Conservation (phyloP, 208 protist genomes). For the Blechomonas ayalai region DNA sequence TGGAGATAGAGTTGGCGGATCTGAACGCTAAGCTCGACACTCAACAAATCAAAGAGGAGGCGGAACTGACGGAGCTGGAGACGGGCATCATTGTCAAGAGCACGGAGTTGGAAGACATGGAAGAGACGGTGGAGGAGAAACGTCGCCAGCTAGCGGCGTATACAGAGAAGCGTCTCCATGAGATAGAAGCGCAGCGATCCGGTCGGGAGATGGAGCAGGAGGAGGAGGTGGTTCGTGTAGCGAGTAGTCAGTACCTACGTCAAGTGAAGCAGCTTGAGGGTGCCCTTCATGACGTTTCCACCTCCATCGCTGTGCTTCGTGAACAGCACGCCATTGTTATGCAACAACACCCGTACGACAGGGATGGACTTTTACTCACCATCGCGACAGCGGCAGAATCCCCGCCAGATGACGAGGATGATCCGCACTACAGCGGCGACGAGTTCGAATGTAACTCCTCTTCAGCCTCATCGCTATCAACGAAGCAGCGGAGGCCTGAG, state of each 20-base stretch:
- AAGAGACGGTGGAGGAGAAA: slow-evolving; percentile 16
- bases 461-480: too few relatives aligned
- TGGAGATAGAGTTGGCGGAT: slow-evolving; percentile 38
- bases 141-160: slow-evolving; percentile 12
- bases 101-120: slow-evolving; percentile 28
- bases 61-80: slow-evolving; percentile 47
- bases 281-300: too few relatives aligned
- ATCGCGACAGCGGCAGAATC: too few relatives aligned
- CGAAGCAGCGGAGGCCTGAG: background rate
- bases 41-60: slow-evolving; percentile 44
- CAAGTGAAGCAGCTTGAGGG: slow-evolving; percentile 33
- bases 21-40: slow-evolving; percentile 25
- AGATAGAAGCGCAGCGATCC: slow-evolving; percentile 15
- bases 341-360: too few relatives aligned
- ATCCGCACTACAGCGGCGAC: too few relatives aligned
- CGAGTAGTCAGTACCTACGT: slow-evolving; percentile 20
- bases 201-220: slow-evolving; percentile 12
- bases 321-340: too few relatives aligned
- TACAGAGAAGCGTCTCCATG: slow-evolving; percentile 17
- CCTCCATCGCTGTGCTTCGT: too few relatives aligned
- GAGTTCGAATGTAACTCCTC: too few relatives aligned
- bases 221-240: slow-evolving; percentile 24
- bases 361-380: too few relatives aligned
- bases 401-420: background rate
- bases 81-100: slow-evolving; percentile 37